Conservation (phyloP, 202 grass and related monocot species). For the Dendrocalamus latiflorus region DNA sequence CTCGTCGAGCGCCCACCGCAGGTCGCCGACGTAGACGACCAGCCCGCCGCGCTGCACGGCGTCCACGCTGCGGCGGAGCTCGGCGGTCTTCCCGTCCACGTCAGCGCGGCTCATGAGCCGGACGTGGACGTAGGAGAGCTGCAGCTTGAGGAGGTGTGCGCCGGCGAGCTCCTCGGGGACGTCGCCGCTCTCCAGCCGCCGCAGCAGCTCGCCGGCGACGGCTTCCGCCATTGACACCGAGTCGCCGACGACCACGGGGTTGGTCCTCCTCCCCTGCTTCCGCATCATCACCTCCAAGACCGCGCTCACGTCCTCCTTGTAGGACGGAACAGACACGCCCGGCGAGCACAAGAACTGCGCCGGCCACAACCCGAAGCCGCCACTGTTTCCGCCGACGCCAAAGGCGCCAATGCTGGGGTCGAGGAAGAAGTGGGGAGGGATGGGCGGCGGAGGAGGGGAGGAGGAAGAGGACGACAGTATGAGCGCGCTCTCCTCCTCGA, state of each 20-base stretch:
- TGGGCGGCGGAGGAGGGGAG: slow-evolving; percentile 8
- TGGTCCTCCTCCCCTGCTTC: slow-evolving; percentile 41
- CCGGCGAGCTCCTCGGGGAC: slow-evolving; percentile 44
- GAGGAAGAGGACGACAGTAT: neutral
- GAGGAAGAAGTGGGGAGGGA: slow-evolving; percentile 34
- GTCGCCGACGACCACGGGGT: slow-evolving; percentile 68
- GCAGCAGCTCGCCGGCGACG: slow-evolving; percentile 48
- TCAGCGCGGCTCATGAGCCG: slow-evolving; percentile 46
- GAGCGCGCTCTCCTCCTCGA: slow-evolving; percentile 57
- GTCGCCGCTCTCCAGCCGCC: slow-evolving; percentile 42
- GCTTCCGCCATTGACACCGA: slow-evolving; percentile 61
- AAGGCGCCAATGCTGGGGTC: neutral
- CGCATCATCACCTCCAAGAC: slow-evolving; percentile 70
- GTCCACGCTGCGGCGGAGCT: slow-evolving; percentile 51
- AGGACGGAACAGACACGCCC: neutral
- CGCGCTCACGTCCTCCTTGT: slow-evolving; percentile 44
- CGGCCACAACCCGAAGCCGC: slow-evolving; percentile 30
- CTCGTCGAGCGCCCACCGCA: slow-evolving; percentile 69
- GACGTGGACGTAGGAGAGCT: slow-evolving; percentile 57
- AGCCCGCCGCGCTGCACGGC: slow-evolving; percentile 39
- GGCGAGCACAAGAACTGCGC: slow-evolving; percentile 27
- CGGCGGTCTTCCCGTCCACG: slow-evolving; percentile 40
- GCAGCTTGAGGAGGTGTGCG: slow-evolving; percentile 50
- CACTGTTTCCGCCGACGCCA: neutral
- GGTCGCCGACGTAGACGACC: slow-evolving; percentile 67